phyloP scores from a whole-genome alignment of 352 stramenopile genomes.

The Achlya hypogyna region DNA sequence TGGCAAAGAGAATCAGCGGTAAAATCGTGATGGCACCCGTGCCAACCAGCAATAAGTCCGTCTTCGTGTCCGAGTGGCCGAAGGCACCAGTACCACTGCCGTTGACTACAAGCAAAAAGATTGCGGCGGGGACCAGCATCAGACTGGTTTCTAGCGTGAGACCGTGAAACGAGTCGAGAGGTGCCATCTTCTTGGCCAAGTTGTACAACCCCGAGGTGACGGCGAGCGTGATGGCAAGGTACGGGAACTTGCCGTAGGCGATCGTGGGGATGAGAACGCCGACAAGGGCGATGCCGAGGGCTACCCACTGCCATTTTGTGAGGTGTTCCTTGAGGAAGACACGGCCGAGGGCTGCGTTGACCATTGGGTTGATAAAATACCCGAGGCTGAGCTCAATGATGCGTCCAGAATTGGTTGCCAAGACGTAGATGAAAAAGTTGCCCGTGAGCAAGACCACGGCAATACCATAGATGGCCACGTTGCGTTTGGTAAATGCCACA shows the following conservation, averaged over 20 bases:
- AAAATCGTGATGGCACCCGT: constrained; percentile 3
- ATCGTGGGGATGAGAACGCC: constrained; percentile 7
- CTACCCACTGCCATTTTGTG: background rate
- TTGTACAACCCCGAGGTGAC: constrained; percentile 1
- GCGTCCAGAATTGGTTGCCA: background rate
- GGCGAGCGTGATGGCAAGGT: constrained; percentile 1
- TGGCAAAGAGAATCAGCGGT: constrained; percentile 4
- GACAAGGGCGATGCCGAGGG: background rate
- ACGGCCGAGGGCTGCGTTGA: constrained; percentile 8
- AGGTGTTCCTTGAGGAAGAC: constrained; percentile 4
- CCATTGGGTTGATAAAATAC: constrained; percentile 8
- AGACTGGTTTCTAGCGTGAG: constrained; percentile 7
- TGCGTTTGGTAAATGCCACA: background rate
- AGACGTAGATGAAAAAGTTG: background rate
- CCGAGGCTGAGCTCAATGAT: constrained; percentile 16
- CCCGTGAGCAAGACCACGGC: background rate
- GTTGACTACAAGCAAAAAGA: background rate
- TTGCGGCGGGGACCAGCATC: background rate
- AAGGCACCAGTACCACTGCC: background rate
- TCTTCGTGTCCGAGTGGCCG: background rate
- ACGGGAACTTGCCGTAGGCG: constrained; percentile 18
- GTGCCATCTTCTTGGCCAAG: constrained; percentile 16
- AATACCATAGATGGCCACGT: background rate
- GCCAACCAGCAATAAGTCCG: constrained; percentile 6
- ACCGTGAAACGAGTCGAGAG: background rate